A percentile compares a stretch with the other conserved stretches of the same genome.
These are phyloP conservation scores for Murraya paniculata DNA, from an alignment of 345 rosid species.

Conservation along the genomic window DNA sequence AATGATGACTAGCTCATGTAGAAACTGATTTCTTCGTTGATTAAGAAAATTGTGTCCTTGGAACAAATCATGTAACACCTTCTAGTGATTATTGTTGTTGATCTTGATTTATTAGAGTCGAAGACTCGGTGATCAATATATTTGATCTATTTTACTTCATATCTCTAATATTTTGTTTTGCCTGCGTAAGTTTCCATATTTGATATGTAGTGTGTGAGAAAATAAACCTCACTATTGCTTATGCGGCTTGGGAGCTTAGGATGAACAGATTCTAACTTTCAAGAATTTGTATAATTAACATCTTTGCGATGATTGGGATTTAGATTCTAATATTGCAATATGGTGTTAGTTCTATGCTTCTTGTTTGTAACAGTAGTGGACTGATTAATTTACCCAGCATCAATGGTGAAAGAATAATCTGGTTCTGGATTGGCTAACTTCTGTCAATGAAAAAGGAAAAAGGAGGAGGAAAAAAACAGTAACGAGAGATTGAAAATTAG, in stretches of 20 bases:
- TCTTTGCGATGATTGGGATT: not conserved
- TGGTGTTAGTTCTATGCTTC: not conserved
- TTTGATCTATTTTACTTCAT: not conserved
- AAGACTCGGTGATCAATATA: conserved; percentile 1
- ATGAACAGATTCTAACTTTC: not conserved
- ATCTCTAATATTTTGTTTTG: not conserved
- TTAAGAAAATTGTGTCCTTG: not conserved
- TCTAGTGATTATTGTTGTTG: not conserved
- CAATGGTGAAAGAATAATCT: not conserved
- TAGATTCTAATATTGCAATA: not conserved
- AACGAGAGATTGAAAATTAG: not conserved
- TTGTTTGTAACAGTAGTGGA: not conserved
- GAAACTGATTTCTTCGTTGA: not conserved
- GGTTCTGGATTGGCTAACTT: not conserved
- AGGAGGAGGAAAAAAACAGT: not conserved
- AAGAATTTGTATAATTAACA: not conserved
- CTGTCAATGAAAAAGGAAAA: not conserved
- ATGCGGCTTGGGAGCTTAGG: not conserved
- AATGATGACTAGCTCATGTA: not conserved
- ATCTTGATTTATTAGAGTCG: not conserved
- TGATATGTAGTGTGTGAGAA: not conserved
- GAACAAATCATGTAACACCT: not conserved
- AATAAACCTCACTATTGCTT: not conserved
- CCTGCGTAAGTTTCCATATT: not conserved
- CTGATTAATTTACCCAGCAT: not conserved